Percentiles rank a stretch among this genome's conserved stretches.
phyloP scores from a whole-genome alignment of 163 green algal genomes.

The Scenedesmus sp. region DNA sequence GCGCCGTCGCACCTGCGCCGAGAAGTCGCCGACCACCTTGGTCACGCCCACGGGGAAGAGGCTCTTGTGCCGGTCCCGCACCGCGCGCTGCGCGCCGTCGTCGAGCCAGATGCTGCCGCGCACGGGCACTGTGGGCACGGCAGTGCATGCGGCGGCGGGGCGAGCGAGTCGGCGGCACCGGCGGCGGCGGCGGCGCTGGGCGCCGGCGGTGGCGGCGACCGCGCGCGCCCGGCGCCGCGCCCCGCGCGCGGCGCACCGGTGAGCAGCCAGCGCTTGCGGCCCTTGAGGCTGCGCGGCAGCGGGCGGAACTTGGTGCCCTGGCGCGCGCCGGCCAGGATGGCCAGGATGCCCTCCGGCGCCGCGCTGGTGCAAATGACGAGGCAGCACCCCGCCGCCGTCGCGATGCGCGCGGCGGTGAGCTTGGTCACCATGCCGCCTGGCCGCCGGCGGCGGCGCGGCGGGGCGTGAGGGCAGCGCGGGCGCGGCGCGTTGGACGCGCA shows the following conservation, averaged over 20 bases:
- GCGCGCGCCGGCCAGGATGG: slow-evolving; percentile 62
- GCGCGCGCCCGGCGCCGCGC: background rate
- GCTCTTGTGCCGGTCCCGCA: slow-evolving; percentile 77
- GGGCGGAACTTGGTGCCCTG: slow-evolving; percentile 81
- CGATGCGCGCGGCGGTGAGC: slow-evolving; percentile 91
- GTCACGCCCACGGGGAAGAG: slow-evolving; percentile 85
- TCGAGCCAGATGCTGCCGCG: slow-evolving; percentile 70
- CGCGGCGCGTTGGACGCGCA: too few relatives aligned
- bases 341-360: slow-evolving; percentile 63
- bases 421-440: slow-evolving; percentile 96
- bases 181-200: too few relatives aligned
- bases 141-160: slow-evolving; percentile 22
- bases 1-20: slow-evolving; percentile 17
- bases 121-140: slow-evolving; percentile 51
- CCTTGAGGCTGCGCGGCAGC: slow-evolving; percentile 53
- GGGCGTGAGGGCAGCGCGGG: too few relatives aligned
- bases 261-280: slow-evolving; percentile 91
- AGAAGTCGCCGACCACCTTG: slow-evolving; percentile 33
- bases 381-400: slow-evolving; percentile 84
- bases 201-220: too few relatives aligned
- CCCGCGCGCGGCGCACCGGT: slow-evolving; percentile 43
- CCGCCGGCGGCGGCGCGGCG: too few relatives aligned
- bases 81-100: slow-evolving; percentile 71
- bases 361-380: slow-evolving; percentile 81
- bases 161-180: too few relatives aligned